Conservation (phyloP, 345 rosid species). For the Salix koriyanagi region DNA sequence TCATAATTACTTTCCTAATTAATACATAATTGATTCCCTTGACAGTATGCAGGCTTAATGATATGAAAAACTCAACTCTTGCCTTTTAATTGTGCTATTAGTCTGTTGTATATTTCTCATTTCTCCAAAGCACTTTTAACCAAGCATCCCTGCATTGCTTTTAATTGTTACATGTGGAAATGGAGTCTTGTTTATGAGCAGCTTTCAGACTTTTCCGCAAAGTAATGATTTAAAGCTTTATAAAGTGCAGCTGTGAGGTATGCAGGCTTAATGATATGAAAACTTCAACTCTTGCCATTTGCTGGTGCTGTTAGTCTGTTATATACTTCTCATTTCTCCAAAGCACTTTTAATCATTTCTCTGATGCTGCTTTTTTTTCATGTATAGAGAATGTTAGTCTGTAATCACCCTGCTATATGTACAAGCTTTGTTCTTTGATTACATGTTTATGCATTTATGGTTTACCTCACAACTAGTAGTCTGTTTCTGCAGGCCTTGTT, state of each 20-base stretch:
- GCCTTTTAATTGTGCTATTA: background rate
- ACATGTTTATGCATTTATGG: background rate
- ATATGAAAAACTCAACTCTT: background rate
- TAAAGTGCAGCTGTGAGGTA: background rate
- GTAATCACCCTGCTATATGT: background rate
- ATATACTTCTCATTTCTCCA: background rate
- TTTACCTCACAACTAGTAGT: background rate
- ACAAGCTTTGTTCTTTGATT: background rate
- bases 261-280: background rate
- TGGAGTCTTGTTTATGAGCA: background rate
- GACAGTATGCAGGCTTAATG: too few species aligned
- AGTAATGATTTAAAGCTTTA: background rate
- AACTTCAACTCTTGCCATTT: background rate
- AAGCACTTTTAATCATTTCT: background rate
- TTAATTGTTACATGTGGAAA: background rate
- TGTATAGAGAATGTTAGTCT: background rate
- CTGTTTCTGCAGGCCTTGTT: slow-evolving; percentile 24
- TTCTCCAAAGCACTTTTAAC: background rate
- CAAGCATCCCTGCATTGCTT: background rate
- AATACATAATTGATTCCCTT: too few species aligned
- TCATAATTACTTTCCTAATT: too few species aligned
- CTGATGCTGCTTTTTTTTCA: background rate
- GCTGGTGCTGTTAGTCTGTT: background rate
- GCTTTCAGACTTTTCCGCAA: background rate
- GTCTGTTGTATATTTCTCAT: background rate